A percentile compares a stretch with the other conserved stretches of the same genome.
These are phyloP conservation scores for Nakazawaea siamensis DNA, from an alignment of 805 yeast genomes.

Conservation along the genomic window DNA sequence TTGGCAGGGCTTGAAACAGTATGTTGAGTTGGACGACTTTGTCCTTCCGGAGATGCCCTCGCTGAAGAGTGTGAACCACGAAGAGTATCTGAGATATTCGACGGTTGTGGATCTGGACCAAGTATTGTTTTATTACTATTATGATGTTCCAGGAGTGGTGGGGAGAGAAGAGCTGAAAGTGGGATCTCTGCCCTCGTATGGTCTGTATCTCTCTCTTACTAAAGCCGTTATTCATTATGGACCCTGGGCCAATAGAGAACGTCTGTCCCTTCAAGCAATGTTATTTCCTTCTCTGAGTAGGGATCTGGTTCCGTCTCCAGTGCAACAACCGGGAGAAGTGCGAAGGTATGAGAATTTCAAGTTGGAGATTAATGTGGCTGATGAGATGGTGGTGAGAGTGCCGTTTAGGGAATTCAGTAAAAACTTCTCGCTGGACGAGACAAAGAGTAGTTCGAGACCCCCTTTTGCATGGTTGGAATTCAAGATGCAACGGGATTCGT, in stretches of 20 bases:
- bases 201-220: slow-evolving; percentile 49
- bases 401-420: slow-evolving; percentile 85
- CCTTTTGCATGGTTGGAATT: slow-evolving; percentile 93
- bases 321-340: slow-evolving; percentile 35
- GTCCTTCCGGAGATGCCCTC: slow-evolving; percentile 9
- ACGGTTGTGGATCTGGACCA: slow-evolving; percentile 54
- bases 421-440: slow-evolving; percentile 31
- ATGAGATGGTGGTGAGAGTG: slow-evolving; percentile 60
- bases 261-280: slow-evolving; percentile 53
- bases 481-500: slow-evolving; percentile 47
- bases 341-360: slow-evolving; percentile 54
- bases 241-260: slow-evolving; percentile 91
- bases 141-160: slow-evolving; percentile 64
- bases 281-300: slow-evolving; percentile 62
- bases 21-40: slow-evolving; percentile 26
- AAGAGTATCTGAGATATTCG: slow-evolving; percentile 81
- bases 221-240: slow-evolving; percentile 76
- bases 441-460: background rate
- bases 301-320: slow-evolving; percentile 30
- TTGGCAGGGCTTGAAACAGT: slow-evolving; percentile 79
- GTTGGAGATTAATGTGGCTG: slow-evolving; percentile 46
- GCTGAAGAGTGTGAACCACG: slow-evolving; percentile 27
- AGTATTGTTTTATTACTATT: slow-evolving; percentile 50
- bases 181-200: slow-evolving; percentile 51
- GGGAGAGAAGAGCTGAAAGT: slow-evolving; percentile 26